These are phyloP conservation scores for Coffea eugenioides DNA, from an alignment of 257 asterid genomes.

Conservation along the genomic window DNA sequence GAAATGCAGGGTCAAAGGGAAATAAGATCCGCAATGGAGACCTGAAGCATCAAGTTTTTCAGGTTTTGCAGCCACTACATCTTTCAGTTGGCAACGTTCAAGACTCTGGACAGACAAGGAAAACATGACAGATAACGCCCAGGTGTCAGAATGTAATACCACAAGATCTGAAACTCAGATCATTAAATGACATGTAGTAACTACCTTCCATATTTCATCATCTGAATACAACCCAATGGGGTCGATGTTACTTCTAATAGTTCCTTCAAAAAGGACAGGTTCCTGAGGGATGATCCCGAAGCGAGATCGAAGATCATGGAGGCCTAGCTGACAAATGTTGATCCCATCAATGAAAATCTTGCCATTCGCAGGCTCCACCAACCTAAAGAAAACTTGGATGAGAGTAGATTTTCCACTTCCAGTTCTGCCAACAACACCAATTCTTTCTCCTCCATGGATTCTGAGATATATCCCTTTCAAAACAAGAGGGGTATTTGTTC, in stretches of 20 bases:
- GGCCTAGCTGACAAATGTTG: slow-evolving; percentile 57
- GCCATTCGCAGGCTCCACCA: slow-evolving; percentile 68
- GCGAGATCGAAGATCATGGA: slow-evolving; percentile 67
- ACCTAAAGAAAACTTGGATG: slow-evolving; percentile 67
- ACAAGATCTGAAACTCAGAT: background rate
- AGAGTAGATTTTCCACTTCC: slow-evolving; percentile 82
- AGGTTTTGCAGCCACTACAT: slow-evolving; percentile 56
- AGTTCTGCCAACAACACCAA: slow-evolving; percentile 81
- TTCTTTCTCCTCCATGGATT: slow-evolving; percentile 60
- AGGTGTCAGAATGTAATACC: background rate
- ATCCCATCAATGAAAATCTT: slow-evolving; percentile 59
- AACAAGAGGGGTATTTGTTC: slow-evolving; percentile 62
- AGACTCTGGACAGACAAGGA: slow-evolving; percentile 41
- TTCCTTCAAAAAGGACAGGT: slow-evolving; percentile 74
- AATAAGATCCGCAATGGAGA: background rate
- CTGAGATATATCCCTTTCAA: slow-evolving; percentile 56
- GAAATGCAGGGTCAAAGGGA: background rate
- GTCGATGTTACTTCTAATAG: slow-evolving; percentile 68
- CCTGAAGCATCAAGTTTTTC: slow-evolving; percentile 63
- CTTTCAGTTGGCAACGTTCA: slow-evolving; percentile 79
- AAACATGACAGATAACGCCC: background rate
- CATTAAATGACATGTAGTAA: background rate
- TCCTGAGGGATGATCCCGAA: slow-evolving; percentile 90
- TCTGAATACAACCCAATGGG: slow-evolving; percentile 64
- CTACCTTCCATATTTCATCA: slow-evolving; percentile 81